Evolutionary conservation across 441 rosid species (phyloP), one percentile per base, ranked within the genome.

Genomic region (Daphne laureola): DNA sequence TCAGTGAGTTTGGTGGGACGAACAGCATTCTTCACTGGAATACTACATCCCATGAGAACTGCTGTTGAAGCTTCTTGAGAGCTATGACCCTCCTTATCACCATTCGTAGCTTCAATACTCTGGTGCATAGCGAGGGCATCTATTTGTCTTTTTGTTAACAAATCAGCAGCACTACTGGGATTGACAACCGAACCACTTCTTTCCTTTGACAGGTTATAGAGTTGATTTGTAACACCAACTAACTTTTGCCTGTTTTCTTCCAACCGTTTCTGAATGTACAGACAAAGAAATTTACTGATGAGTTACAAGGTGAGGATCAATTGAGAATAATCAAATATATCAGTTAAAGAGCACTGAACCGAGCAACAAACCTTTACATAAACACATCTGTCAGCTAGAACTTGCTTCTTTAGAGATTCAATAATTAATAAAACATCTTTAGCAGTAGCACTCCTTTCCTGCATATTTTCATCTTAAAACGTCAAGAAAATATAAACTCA

Each of bases 1-100:
- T 85, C 99, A 16, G 82, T 69, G 31, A 94, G 83, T 63, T 87
- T 94, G 65, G 84, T 68, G 4, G 95, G 90, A 27, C 90, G 80
- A 65, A 90, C 79, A 47, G 85, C 75, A 73, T 78, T 83, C 65
- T 86, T 94, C 41, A 83, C 81, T 8, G 91, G 82, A 65, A 83
- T 79, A 74, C 84, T 79, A 27, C 90, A 83, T 52, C 98, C 98
- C 68, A 78, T 73, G 61, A 73, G 82, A 68, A 77, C 81, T 7
- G 90, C 72, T 4, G 85, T 76, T 57, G 75, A 78, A 52, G 83
- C 86, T 69, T 83, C 95, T 49, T 75, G 78, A 58, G 72, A 72
- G 54, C 67, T 67, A 43, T 74, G 53, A 68, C 69, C 60, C 62
- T 76, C 78, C 51, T 68, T 83, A 68, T 89, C 91, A 14, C 68